Conservation (phyloP, 73 alveolate genomes). For the Effrenium voratum region DNA sequence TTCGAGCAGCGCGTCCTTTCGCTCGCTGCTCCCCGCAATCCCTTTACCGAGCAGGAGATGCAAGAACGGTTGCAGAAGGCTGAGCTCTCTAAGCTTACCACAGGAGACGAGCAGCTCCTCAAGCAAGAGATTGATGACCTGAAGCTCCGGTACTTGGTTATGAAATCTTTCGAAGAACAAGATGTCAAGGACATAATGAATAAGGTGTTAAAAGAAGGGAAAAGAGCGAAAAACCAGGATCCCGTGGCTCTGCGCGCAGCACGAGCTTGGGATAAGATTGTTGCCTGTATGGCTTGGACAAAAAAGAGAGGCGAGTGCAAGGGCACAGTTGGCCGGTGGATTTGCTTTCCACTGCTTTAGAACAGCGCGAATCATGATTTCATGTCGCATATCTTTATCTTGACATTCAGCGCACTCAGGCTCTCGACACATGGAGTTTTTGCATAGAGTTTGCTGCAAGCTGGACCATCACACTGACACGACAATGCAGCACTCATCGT, state of each 20-base stretch:
- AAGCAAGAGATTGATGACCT: neutral
- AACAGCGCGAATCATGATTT: neutral
- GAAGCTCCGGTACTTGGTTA: slow-evolving; percentile 2
- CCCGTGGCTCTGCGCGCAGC: slow-evolving; percentile 3
- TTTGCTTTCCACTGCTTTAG: neutral
- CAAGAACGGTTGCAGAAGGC: neutral
- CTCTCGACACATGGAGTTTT: neutral
- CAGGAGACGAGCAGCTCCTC: neutral
- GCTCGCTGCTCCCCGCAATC: neutral
- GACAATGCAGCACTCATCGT: slow-evolving; percentile 11
- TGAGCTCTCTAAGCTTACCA: neutral
- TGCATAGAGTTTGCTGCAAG: neutral
- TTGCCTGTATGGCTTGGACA: neutral
- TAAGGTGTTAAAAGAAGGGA: neutral
- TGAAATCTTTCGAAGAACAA: neutral
- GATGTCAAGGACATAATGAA: neutral
- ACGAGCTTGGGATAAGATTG: neutral
- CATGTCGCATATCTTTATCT: slow-evolving; percentile 2
- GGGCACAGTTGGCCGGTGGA: neutral
- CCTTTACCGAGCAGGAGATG: slow-evolving; percentile 4
- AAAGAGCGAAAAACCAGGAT: neutral
- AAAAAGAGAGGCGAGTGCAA: slow-evolving; percentile 3
- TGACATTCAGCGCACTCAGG: neutral
- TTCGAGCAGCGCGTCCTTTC: slow-evolving; percentile 7
- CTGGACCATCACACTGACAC: slow-evolving; percentile 24